Base-by-base conservation (phyloP, 345 rosid genomes). In the Melaleuca alternifolia region DNA sequence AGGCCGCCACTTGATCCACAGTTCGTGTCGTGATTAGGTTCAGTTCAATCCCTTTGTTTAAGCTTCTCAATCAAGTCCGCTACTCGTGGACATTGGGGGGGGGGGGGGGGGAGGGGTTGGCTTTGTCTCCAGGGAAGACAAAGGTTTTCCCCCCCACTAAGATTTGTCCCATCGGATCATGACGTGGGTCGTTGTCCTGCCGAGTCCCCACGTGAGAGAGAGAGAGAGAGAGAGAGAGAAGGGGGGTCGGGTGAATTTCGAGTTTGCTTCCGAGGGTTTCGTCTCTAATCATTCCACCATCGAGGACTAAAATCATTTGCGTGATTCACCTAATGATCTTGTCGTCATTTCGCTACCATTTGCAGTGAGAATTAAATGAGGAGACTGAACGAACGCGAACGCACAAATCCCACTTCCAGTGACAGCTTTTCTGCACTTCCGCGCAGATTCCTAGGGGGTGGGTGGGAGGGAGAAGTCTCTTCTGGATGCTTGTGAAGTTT, bases 51-150 rank as follows among this genome's bases (percentile, higher is more conserved):
- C 6, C 48, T 37, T 51, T 16, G 20, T 14, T 15, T 51, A 14
- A 6, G 41, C 4, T 41, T 41, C 54, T 14, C 14, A 13, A 51
- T 13, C 14, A 13, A 51, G 5, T 15, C 14, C 24, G 12, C 79
- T 65, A 37, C 33, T 71, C 79, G 18, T 9, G 46, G 33, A 65
- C 77, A n/a, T 59, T 0, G 33, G 8, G 0, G 76, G 1, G 11
- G n/a, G 18, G 2, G 6, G 0, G 0, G 76, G 1, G 11, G n/a
- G 18, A 0, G 6, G 0, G 3, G 54, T 52, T 52, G 54, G 54
- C 54, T 52, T 52, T 52, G 54, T 52, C 54, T 52, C 54, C 16
- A 62, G 76, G 6, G 76, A 62, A 14, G 8, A 30, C 76, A 62
- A 62, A 0, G 75, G 76, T 6, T 65, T 5, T 3, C 18, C 20